Evolutionary conservation across 768 basidiomycete species (phyloP).

Genomic region (Dentipellis fragilis): DNA sequence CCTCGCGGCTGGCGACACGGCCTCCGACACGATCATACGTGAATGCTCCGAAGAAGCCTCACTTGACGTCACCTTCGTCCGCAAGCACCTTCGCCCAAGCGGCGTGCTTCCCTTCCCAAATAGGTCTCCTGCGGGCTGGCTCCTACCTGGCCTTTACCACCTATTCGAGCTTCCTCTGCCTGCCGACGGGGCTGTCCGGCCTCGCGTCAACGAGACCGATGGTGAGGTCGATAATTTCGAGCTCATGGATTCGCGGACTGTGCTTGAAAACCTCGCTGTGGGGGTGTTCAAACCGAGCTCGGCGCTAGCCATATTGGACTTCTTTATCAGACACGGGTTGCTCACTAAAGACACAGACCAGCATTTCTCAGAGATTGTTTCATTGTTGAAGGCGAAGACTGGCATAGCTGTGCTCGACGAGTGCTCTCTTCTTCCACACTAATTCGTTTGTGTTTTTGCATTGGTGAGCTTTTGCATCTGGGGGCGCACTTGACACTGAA

Average conservation of each 20-base stretch:
- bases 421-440: no score
- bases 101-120: slow-evolving; percentile 32
- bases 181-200: slow-evolving; percentile 22
- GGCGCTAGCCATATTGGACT: not conserved
- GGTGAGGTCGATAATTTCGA: slow-evolving; percentile 35
- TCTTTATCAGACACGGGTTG: not conserved
- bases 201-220: slow-evolving; percentile 26
- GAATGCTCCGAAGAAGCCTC: slow-evolving; percentile 36
- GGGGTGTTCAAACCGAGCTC: not conserved
- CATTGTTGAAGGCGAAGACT: no score
- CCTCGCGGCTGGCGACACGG: slow-evolving; percentile 29
- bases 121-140: slow-evolving; percentile 32
- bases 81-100: slow-evolving; percentile 20
- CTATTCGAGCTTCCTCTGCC: slow-evolving; percentile 34
- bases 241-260: slow-evolving; percentile 24
- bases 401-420: no score
- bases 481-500: no score
- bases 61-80: slow-evolving; percentile 27
- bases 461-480: no score
- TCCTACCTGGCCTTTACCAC: slow-evolving; percentile 36
- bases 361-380: not conserved
- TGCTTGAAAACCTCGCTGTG: slow-evolving; percentile 22
- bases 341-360: not conserved
- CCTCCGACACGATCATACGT: slow-evolving; percentile 27
- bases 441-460: no score